Conservation (phyloP, 208 protist genomes). For the Novymonas esmeraldas region DNA sequence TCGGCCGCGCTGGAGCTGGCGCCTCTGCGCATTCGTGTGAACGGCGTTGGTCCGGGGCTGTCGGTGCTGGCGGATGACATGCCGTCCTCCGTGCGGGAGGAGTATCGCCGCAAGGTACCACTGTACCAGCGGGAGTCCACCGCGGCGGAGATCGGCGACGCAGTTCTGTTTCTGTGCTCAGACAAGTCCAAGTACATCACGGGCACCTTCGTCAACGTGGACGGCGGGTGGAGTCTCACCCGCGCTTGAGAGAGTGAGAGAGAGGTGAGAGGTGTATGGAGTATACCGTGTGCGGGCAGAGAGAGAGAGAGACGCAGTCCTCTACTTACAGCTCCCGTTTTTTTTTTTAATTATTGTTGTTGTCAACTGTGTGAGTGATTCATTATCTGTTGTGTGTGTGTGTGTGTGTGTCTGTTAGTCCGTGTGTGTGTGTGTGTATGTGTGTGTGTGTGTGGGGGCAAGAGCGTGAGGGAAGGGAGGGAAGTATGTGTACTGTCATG, state of each 20-base stretch:
- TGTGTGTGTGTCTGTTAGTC: not conserved
- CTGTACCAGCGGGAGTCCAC: constrained; percentile 62
- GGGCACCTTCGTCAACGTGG: constrained; percentile 64
- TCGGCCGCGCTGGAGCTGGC: constrained; percentile 75
- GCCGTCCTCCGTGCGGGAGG: constrained; percentile 33
- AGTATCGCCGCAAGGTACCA: constrained; percentile 58
- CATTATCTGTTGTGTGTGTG: not conserved
- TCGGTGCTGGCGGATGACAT: constrained; percentile 51
- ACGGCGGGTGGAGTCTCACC: constrained; percentile 72
- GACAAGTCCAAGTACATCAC: constrained; percentile 70
- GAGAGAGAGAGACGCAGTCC: no score
- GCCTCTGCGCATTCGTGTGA: constrained; percentile 65
- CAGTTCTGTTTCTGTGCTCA: constrained; percentile 67
- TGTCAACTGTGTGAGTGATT: not conserved
- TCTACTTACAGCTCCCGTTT: no score
- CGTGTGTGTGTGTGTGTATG: not conserved
- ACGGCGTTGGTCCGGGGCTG: constrained; percentile 67
- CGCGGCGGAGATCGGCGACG: constrained; percentile 52
- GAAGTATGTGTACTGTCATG: no score
- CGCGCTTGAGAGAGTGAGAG: constrained; percentile 43
- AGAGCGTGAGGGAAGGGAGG: no score
- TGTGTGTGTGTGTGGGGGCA: not conserved
- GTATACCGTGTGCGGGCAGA: no score
- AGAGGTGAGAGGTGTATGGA: no score
- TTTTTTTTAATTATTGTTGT: no score